Evolutionary conservation across 805 yeast genomes (phyloP), one percentile per base, ranked within the genome.

Genomic region (Pichia nanzhaoensis): DNA sequence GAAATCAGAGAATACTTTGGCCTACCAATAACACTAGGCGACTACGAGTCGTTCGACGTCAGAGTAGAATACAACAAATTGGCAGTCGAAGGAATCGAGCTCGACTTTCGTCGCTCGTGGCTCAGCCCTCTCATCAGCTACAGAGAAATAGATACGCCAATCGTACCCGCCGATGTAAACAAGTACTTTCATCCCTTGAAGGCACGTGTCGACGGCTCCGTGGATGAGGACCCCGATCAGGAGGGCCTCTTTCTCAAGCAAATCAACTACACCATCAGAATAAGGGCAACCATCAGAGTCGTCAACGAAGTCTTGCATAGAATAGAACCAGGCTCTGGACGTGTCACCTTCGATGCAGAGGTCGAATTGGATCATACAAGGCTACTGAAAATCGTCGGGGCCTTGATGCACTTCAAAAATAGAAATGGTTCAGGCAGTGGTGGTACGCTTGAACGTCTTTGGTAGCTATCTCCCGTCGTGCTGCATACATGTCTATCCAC

Each of bases 321-420:
- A 22, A 52, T 52, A 19, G 64, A 60, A 24, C 50, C 56, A 7
- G 59, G 53, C 2, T 45, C 57, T 17, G 68, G 66, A 12, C 53
- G 53, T n/a, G 58, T 65, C 22, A 48, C 58, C 13, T 66, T 65
- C 41, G 48, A 41, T 10, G 70, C 66, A 3, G 57, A 61, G 8
- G 56, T 66, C 12, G 67, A 64, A 40, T 63, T 65, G 27, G 69
- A 66, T 49, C 70, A 65, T 42, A 62, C 65, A 7, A 59, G 61
- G 46, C 57, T 61, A 7, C 55, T 65, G 31, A 59, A 60, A 39
- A 54, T 65, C 10, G 53, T 52, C 4, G 48, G 52, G 20, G 59
- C 60, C 18, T 37, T 56, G 5, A 43, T 65, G 35, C 52, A 56
- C 7, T 63, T 54, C 34, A 57, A 37, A 21, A 60, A 57, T 27